Evolutionary conservation across 768 basidiomycete species (phyloP).

Genomic region (Phanerochaete carnosa): DNA sequence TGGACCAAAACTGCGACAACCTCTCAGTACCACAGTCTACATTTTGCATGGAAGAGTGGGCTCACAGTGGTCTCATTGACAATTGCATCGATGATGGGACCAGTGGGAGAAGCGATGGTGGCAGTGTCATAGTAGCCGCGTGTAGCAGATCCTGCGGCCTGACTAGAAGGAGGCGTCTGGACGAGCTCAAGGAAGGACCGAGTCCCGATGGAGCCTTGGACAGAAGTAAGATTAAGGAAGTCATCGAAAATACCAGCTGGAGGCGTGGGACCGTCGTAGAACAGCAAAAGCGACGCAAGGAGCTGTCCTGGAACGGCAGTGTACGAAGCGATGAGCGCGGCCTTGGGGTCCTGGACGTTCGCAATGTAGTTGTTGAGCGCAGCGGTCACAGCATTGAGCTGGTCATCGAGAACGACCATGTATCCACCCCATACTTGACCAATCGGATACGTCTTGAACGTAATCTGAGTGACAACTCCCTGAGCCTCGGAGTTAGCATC

Average conservation of each 20-base stretch:
- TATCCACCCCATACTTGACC: slow-evolving; percentile 51
- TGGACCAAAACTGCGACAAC: slow-evolving; percentile 43
- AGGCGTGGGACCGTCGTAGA: background rate
- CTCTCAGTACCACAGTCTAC: background rate
- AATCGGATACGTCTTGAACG: slow-evolving; percentile 51
- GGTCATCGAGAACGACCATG: slow-evolving; percentile 27
- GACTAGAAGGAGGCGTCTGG: slow-evolving; percentile 31
- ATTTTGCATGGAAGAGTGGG: background rate
- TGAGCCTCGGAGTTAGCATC: slow-evolving; percentile 7
- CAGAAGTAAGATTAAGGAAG: background rate
- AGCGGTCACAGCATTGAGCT: slow-evolving; percentile 20
- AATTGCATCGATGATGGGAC: slow-evolving; percentile 36
- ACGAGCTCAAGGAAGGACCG: slow-evolving; percentile 37
- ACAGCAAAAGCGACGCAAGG: slow-evolving; percentile 20
- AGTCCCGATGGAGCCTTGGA: slow-evolving; percentile 36
- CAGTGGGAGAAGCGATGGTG: slow-evolving; percentile 24
- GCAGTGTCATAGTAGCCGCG: background rate
- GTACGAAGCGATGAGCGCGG: slow-evolving; percentile 44
- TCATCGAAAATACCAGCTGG: slow-evolving; percentile 1
- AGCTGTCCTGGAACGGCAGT: slow-evolving; percentile 35
- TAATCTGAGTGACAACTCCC: slow-evolving; percentile 62
- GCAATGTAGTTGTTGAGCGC: slow-evolving; percentile 40
- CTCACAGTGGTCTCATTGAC: slow-evolving; percentile 40
- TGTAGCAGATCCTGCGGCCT: background rate
- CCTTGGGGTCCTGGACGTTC: slow-evolving; percentile 47